Evolutionary conservation across 1,139 yeast genomes (phyloP), one percentile per base, ranked within the genome.

Genomic region (Pichia sp.): DNA sequence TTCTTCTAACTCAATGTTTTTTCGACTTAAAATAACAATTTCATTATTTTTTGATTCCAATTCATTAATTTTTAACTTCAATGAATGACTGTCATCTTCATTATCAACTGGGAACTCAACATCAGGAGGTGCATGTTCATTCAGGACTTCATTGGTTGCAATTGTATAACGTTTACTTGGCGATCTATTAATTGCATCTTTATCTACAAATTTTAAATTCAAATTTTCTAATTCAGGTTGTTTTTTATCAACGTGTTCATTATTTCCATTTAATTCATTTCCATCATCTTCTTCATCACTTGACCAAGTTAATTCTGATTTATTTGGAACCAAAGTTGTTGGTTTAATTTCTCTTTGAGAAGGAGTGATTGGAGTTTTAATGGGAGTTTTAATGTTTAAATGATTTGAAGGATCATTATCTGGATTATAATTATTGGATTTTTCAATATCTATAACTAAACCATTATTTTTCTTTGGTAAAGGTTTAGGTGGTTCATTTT

Each of bases 281-380:
- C 34, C 36, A 29, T 65, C 73, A 0, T 75, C 81, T 49, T 83
- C 90, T 56, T 85, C 94, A 54, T 83, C 94, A 52, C 86, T 82
- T 5, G 90, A 83, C 90, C 95, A 87, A 4, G 87, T 79, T 58
- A 87, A 71, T 49, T 83, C 79, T 2, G 95, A 86, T 62, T 83
- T 84, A 36, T 83, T 78, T 1, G 95, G 94, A 9, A 86, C 79
- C 5, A 87, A 81, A 3, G 83, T 81, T 8, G 81, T 75, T 11
- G 85, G 67, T 53, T 83, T 86, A 36, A 71, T 58, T 39, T 71
- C 69, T 40, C 66, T 46, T 45, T 64, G 67, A n/a, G 68, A 57
- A 7, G 68, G 66, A 4, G 64, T 57, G 28, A 59, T 59, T 7
- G 49, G 47, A 7, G 42, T 36, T 8, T 29, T 45, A 2, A 39